These are phyloP conservation scores for Skeletonema grethae DNA, from an alignment of 108 stramenopile species.

Conservation along the genomic window DNA sequence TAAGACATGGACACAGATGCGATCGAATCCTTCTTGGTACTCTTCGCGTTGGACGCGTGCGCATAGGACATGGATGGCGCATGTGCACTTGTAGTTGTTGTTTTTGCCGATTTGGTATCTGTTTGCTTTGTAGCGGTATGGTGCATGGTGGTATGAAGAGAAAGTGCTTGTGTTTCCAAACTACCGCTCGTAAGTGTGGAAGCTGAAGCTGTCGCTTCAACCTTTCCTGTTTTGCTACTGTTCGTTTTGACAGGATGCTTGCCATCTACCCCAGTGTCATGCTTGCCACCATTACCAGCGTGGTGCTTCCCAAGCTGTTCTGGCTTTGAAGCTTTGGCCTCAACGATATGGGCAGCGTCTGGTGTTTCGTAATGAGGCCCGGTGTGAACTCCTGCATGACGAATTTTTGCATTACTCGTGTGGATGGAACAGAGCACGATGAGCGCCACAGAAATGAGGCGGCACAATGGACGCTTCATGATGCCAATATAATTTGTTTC, in stretches of 20 bases:
- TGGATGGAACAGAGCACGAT: background rate
- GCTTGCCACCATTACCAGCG: constrained; percentile 5
- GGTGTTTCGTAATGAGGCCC: background rate
- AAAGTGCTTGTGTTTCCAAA: background rate
- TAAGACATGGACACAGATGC: background rate
- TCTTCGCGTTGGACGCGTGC: too few relatives aligned
- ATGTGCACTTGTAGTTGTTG: background rate
- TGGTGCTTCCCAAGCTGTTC: background rate
- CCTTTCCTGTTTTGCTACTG: constrained; percentile 2
- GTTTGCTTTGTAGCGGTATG: background rate
- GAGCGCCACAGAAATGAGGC: constrained; percentile 4
- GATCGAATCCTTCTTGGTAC: too few relatives aligned
- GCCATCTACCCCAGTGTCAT: constrained; percentile 2
- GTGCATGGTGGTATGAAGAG: background rate
- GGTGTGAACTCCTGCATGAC: background rate
- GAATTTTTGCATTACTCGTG: background rate
- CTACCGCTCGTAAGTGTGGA: background rate
- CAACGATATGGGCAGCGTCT: background rate
- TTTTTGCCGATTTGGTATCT: constrained; percentile 4
- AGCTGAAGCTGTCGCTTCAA: background rate
- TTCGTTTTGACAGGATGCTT: background rate
- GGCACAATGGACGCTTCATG: background rate
- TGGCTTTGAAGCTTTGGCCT: constrained; percentile 4
- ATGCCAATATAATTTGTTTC: background rate
- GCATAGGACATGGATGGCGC: background rate